Evolutionary conservation across 257 asterid species (phyloP).

Genomic region (Capsicum baccatum): DNA sequence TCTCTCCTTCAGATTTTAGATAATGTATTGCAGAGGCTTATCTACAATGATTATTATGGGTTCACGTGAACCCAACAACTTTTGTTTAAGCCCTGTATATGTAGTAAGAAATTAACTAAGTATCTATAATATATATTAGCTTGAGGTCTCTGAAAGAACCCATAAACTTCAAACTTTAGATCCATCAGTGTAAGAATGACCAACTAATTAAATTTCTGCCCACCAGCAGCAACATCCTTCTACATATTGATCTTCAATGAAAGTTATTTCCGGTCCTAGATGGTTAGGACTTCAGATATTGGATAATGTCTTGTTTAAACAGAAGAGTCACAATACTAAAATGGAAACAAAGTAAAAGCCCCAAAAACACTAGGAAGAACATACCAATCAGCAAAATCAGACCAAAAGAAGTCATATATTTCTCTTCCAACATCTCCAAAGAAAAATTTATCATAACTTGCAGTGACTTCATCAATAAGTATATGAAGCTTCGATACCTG

Average conservation of each 20-base stretch:
- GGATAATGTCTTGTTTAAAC: background rate
- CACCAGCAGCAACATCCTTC: constrained; percentile 19
- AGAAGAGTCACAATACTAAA: constrained; percentile 25
- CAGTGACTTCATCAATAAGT: constrained; percentile 79
- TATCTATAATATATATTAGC: background rate
- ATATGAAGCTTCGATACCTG: constrained; percentile 91
- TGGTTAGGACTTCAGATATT: constrained; percentile 14
- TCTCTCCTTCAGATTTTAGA: background rate
- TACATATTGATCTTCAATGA: background rate
- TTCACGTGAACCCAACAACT: background rate
- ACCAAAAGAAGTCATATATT: constrained; percentile 94
- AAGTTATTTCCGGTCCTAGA: background rate
- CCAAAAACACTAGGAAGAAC: constrained; percentile 24
- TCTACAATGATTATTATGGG: background rate
- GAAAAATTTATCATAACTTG: constrained; percentile 85
- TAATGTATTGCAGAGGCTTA: constrained; percentile 5
- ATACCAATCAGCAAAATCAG: constrained; percentile 97
- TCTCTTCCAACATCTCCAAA: constrained; percentile 95
- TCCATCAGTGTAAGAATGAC: background rate
- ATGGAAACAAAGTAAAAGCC: constrained; percentile 28
- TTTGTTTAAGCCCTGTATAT: background rate
- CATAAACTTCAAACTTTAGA: constrained; percentile 6
- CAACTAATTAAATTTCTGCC: background rate
- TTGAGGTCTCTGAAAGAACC: background rate
- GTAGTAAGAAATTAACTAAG: background rate